Conservation (phyloP, 139 green algal genomes). For the Chlamydomonas eustigma region DNA sequence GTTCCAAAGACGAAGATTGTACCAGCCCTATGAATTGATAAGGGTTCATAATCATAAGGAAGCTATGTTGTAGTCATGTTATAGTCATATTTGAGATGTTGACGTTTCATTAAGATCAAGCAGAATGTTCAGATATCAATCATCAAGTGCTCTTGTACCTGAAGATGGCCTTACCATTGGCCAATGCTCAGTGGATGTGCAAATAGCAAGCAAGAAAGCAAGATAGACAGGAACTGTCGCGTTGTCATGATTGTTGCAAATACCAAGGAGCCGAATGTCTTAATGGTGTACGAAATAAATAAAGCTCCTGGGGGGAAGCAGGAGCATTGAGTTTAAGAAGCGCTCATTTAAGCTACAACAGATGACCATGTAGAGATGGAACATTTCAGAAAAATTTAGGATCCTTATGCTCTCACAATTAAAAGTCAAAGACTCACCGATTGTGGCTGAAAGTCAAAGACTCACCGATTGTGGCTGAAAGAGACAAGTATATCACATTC, state of each 20-base stretch:
- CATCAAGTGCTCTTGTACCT: too few species aligned
- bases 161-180: too few species aligned
- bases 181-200: constrained; percentile 61
- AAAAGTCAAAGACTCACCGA: constrained; percentile 36
- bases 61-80: too few species aligned
- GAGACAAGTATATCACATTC: constrained; percentile 60
- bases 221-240: constrained; percentile 86
- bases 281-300: constrained; percentile 72
- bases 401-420: too few species aligned
- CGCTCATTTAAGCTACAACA: neutral
- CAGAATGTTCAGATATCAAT: neutral
- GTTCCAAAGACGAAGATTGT: constrained; percentile 57
- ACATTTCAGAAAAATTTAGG: too few species aligned
- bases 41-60: too few species aligned
- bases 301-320: constrained; percentile 33
- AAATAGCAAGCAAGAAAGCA: constrained; percentile 85
- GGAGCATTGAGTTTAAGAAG: neutral
- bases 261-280: constrained; percentile 75
- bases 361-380: neutral
- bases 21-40: constrained; percentile 43
- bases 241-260: constrained; percentile 95
- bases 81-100: neutral
- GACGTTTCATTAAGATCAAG: neutral
- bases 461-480: constrained; percentile 55
- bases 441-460: constrained; percentile 62